phyloP scores from a whole-genome alignment of 441 rosid species.

The Euphorbia celastroides region DNA sequence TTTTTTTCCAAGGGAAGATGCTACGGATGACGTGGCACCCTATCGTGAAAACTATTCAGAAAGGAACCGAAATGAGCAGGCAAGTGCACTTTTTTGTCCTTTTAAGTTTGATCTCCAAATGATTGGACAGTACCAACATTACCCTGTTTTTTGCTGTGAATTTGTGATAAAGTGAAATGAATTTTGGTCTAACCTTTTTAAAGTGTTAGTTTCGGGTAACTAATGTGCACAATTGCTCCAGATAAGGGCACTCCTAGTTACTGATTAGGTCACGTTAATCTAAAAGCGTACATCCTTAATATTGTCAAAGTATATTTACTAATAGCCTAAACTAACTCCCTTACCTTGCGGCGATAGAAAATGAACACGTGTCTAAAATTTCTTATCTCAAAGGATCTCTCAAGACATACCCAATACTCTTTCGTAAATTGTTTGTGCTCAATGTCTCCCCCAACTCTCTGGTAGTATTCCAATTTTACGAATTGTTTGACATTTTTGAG shows the following conservation, averaged over 20 bases:
- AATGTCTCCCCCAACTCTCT: background rate
- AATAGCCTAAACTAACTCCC: background rate
- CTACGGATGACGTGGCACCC: conserved; percentile 36
- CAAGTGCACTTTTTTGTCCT: conserved; percentile 22
- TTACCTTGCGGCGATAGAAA: background rate
- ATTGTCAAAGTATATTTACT: background rate
- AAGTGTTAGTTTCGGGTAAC: background rate
- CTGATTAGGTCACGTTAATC: background rate
- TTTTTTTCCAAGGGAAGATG: conserved; percentile 62
- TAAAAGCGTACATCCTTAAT: too few relatives aligned
- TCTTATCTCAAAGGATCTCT: background rate
- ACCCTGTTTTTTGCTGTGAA: background rate
- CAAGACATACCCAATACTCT: background rate
- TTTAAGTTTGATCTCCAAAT: background rate
- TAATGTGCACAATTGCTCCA: background rate
- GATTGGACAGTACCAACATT: background rate
- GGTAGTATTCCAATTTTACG: background rate
- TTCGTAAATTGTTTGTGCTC: background rate
- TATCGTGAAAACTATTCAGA: conserved; percentile 30
- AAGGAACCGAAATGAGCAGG: conserved; percentile 39
- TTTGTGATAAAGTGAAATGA: background rate
- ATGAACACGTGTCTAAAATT: background rate
- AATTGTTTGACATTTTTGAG: background rate
- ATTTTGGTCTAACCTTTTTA: background rate
- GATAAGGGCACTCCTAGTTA: background rate